A percentile compares a stretch with the other conserved stretches of the same genome.
Evolutionary conservation across 2,329 filamentous ascomycete species (phyloP).

Genomic region (Aotearoamyces nothofagi): DNA sequence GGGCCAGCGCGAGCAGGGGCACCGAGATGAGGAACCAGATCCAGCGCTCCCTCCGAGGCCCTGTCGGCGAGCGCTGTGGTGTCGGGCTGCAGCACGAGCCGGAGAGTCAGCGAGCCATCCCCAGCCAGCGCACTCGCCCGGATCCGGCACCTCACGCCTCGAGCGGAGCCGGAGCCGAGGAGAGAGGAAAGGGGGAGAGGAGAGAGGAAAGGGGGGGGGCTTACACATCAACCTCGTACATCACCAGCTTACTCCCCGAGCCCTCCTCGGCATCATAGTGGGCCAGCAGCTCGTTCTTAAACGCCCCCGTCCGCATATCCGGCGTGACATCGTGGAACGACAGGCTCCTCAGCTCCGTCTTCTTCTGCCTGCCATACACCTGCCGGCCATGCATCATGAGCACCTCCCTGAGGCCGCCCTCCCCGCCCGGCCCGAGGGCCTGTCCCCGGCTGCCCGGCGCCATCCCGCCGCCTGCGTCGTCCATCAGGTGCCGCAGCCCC

Average conservation of each 20-base stretch:
- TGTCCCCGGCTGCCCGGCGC: no score
- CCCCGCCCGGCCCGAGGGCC: no score
- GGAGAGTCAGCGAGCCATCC: no score
- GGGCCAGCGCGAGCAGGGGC: conserved; percentile 8
- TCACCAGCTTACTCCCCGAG: conserved; percentile 7
- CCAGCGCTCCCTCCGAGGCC: conserved; percentile 14
- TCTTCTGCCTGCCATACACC: conserved; percentile 4
- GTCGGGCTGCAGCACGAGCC: no score
- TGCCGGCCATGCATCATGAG: conserved; percentile 10
- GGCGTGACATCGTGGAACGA: conserved; percentile 15
- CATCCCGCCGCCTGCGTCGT: no score
- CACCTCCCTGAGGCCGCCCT: conserved; percentile 13
- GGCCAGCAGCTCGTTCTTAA: conserved; percentile 9
- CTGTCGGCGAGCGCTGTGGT: no score
- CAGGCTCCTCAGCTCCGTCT: conserved; percentile 11
- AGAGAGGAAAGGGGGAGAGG: not conserved
- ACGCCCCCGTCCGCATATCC: conserved; percentile 6
- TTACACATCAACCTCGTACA: conserved; percentile 16
- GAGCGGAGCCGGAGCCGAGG: no score
- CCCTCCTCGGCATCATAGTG: conserved; percentile 7
- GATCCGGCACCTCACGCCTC: no score
- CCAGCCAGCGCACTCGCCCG: no score
- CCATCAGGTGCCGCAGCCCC: no score
- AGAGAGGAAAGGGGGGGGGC: conserved; percentile 4
- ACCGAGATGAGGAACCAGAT: conserved; percentile 13